Conservation (phyloP, 306 rosid genomes). For the Delonix regia region DNA sequence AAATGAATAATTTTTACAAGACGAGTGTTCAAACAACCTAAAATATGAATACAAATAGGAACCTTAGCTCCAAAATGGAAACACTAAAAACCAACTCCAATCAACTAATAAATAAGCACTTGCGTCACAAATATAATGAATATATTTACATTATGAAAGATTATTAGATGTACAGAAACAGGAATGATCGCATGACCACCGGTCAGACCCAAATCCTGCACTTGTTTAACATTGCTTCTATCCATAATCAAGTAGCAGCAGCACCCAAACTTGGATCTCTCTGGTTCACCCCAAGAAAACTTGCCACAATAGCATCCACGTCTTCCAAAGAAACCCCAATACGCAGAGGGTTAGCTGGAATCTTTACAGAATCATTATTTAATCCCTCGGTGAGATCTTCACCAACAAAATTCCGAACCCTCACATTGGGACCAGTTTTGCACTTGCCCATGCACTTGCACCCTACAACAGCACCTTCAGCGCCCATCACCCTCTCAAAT, state of each 20-base stretch:
- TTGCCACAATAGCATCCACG: slow-evolving; percentile 68
- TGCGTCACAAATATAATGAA: not conserved
- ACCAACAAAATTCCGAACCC: slow-evolving; percentile 47
- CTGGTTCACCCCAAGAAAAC: slow-evolving; percentile 46
- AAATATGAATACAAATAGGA: not conserved
- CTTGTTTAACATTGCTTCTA: not conserved
- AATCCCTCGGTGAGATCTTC: slow-evolving; percentile 37
- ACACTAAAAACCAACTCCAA: not conserved
- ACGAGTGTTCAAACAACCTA: not conserved
- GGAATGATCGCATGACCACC: not conserved
- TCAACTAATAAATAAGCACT: not conserved
- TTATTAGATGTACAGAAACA: not conserved
- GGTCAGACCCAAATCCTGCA: not conserved
- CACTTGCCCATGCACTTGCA: slow-evolving; percentile 98
- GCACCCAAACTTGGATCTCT: slow-evolving; percentile 38
- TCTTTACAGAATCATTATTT: slow-evolving; percentile 46
- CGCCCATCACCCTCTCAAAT: slow-evolving; percentile 63
- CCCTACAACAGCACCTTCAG: slow-evolving; percentile 66
- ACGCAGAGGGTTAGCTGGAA: slow-evolving; percentile 61
- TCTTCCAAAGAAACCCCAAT: slow-evolving; percentile 81
- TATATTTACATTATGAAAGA: not conserved
- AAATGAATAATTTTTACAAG: not conserved
- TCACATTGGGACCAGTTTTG: slow-evolving; percentile 82
- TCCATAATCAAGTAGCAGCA: slow-evolving; percentile 32
- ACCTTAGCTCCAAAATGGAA: not conserved